Evolutionary conservation across 768 basidiomycete genomes (phyloP).

Genomic region (Thelephora aurantiotincta): DNA sequence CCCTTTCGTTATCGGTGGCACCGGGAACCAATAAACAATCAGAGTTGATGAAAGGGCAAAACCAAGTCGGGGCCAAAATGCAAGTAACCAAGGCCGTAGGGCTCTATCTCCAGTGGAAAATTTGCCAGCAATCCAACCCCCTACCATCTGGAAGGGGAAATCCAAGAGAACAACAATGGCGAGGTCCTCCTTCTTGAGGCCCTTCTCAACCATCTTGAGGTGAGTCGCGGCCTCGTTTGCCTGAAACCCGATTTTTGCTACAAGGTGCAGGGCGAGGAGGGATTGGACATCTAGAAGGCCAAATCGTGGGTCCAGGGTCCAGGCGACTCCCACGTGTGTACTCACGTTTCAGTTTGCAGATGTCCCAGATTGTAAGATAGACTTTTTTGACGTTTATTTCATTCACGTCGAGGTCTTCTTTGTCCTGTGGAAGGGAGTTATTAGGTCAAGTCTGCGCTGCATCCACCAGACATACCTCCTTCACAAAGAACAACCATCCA

Average conservation of each 20-base stretch:
- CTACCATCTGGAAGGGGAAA: constrained; percentile 93
- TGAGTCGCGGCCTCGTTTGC: constrained; percentile 86
- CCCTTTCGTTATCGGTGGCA: constrained; percentile 48
- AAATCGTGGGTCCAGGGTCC: constrained; percentile 1
- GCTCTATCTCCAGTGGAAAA: constrained; percentile 78
- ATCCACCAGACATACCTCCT: constrained; percentile 44
- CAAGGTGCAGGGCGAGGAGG: constrained; percentile 72
- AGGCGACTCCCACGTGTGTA: constrained; percentile 2
- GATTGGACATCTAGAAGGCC: constrained; percentile 66
- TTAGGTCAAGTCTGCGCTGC: background rate
- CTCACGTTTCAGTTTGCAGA: constrained; percentile 83
- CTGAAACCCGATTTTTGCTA: constrained; percentile 90
- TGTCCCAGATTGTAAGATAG: constrained; percentile 90
- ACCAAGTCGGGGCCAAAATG: constrained; percentile 77
- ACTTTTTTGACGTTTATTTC: constrained; percentile 87
- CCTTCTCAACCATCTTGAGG: constrained; percentile 94
- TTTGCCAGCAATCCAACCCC: constrained; percentile 86
- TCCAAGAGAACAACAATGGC: constrained; percentile 93
- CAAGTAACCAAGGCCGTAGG: constrained; percentile 77
- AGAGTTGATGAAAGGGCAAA: constrained; percentile 62
- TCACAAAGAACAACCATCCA: constrained; percentile 80
- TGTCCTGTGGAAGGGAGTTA: constrained; percentile 35
- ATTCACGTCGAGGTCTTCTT: constrained; percentile 53
- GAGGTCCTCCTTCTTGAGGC: constrained; percentile 87
- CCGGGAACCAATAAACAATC: constrained; percentile 78